Percentiles rank a stretch among this genome's conserved stretches.
These are phyloP conservation scores for Sugiyamaella americana DNA, from an alignment of 805 yeast species.

Conservation along the genomic window DNA sequence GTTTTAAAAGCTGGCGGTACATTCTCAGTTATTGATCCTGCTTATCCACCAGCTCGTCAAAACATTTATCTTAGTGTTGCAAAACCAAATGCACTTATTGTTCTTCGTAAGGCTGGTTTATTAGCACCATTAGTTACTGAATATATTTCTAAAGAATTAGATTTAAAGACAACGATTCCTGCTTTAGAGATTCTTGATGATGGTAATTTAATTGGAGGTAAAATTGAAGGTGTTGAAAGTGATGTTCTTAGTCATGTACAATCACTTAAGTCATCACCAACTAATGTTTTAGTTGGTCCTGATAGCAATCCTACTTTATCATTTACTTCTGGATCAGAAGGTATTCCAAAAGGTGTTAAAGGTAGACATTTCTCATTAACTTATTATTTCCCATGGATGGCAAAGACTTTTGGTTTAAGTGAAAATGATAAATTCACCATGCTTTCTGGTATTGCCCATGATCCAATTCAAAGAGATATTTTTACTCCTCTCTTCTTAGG, in stretches of 20 bases:
- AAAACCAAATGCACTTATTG: slow-evolving; percentile 84
- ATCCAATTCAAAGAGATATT: slow-evolving; percentile 98
- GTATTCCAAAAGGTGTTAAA: slow-evolving; percentile 96
- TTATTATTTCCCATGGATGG: slow-evolving; percentile 99
- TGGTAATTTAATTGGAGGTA: slow-evolving; percentile 58
- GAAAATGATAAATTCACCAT: slow-evolving; percentile 87
- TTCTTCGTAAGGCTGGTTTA: slow-evolving; percentile 82
- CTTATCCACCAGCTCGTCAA: slow-evolving; percentile 98
- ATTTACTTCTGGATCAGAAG: slow-evolving; percentile 97
- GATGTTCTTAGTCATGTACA: slow-evolving; percentile 50
- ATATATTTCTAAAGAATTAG: slow-evolving; percentile 66
- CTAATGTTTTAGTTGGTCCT: slow-evolving; percentile 94
- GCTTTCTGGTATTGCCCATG: slow-evolving; percentile 99
- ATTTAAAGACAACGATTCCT: slow-evolving; percentile 67
- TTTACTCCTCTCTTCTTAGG: slow-evolving; percentile 96
- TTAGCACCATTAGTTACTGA: slow-evolving; percentile 72
- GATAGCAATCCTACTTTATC: slow-evolving; percentile 95
- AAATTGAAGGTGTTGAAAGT: slow-evolving; percentile 25
- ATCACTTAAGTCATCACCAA: slow-evolving; percentile 47
- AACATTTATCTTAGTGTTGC: slow-evolving; percentile 90
- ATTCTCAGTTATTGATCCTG: slow-evolving; percentile 97
- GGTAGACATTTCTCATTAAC: slow-evolving; percentile 97
- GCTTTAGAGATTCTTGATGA: slow-evolving; percentile 70
- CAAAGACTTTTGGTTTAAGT: slow-evolving; percentile 70
- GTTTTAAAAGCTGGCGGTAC: slow-evolving; percentile 98